These are phyloP conservation scores for Mycena vitilis DNA, from an alignment of 768 basidiomycete genomes.

Conservation along the genomic window DNA sequence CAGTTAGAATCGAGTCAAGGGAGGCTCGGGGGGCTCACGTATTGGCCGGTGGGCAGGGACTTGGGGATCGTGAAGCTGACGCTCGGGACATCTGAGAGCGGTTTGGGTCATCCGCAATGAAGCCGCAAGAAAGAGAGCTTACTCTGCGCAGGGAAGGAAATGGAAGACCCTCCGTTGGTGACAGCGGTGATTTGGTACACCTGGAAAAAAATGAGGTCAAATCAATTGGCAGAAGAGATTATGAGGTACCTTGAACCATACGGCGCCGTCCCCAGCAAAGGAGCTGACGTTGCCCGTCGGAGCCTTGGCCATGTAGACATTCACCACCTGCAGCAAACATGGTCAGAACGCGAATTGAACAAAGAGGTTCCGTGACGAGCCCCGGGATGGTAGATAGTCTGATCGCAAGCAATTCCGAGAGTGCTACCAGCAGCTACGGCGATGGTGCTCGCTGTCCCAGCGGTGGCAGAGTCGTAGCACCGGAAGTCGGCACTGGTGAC, in stretches of 20 bases:
- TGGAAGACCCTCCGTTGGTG: constrained; percentile 59
- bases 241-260: constrained; percentile 57
- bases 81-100: constrained; percentile 38
- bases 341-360: neutral
- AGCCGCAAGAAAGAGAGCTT: constrained; percentile 1
- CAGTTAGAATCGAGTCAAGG: neutral
- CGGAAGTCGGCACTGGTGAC: constrained; percentile 60
- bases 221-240: constrained; percentile 19
- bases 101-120: neutral
- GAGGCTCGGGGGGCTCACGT: constrained; percentile 31
- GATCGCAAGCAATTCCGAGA: constrained; percentile 56
- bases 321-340: constrained; percentile 43
- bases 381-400: constrained; percentile 62
- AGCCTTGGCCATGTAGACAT: constrained; percentile 60
- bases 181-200: constrained; percentile 56
- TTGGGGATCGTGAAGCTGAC: constrained; percentile 54
- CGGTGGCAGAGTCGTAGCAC: constrained; percentile 57
- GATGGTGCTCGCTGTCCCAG: constrained; percentile 55
- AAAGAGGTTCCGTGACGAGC: constrained; percentile 38
- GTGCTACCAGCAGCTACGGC: constrained; percentile 57
- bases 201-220: constrained; percentile 35
- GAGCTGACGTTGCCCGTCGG: constrained; percentile 50
- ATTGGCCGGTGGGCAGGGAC: constrained; percentile 53
- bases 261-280: constrained; percentile 57
- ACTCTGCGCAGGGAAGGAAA: constrained; percentile 60